Base-by-base conservation (phyloP, 106 monocot species). In the Narthecium ossifragum region DNA sequence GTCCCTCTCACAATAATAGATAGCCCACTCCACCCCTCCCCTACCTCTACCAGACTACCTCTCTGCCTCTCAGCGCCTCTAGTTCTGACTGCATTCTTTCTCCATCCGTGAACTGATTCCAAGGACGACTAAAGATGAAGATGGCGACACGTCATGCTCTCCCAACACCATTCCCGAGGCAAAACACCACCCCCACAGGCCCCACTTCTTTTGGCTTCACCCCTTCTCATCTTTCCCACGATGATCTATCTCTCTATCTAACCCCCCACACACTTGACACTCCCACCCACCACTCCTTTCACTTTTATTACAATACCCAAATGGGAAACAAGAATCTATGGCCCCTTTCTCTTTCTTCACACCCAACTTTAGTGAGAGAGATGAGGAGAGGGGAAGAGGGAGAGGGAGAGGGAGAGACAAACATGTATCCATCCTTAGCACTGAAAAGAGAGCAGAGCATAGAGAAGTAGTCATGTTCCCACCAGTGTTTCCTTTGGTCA, bases 21-120 rank as follows among this genome's bases (percentile, higher is more conserved):
- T 43, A 43, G 43, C 2, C 11, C 11, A 13, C 0, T 10, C 18
- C 11, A 0, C 18, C 43, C 43, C 10, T 17, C 43, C 7, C 14
- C 10, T 6, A 18, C 18, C 4, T 43, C 43, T 18, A 43, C 43
- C 43, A 43, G n/a, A n/a, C n/a, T n/a, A n/a, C n/a, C n/a, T n/a
- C n/a, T n/a, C n/a, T n/a, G n/a, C n/a, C n/a, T n/a, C n/a, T n/a
- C n/a, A n/a, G n/a, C n/a, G n/a, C n/a, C n/a, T n/a, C n/a, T n/a
- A n/a, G n/a, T n/a, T n/a, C n/a, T n/a, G n/a, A n/a, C n/a, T n/a
- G n/a, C n/a, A n/a, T n/a, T n/a, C n/a, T n/a, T n/a, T n/a, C n/a
- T n/a, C n/a, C n/a, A n/a, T n/a, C n/a, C n/a, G n/a, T 43, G 43
- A 43, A 43, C 43, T 43, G 43, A 43, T 43, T 43, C 5, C 43